phyloP scores from a whole-genome alignment of 2,329 filamentous ascomycete species.

The Pestalotiopsis sp. region DNA sequence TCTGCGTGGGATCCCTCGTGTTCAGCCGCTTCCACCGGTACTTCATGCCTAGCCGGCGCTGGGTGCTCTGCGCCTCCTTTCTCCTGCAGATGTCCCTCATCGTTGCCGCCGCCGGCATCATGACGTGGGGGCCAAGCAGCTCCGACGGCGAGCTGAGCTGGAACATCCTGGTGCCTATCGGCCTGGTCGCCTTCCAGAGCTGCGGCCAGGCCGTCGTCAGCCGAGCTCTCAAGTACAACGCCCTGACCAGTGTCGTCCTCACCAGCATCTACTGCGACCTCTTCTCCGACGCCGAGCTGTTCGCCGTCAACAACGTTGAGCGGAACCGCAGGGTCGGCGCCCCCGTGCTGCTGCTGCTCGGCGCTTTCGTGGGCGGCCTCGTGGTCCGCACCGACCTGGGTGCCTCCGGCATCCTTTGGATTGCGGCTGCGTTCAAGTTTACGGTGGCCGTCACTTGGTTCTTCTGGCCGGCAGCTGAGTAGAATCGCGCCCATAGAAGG shows the following conservation, averaged over 20 bases:
- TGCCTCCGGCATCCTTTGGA: constrained; percentile 59
- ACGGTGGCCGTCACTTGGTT: constrained; percentile 60
- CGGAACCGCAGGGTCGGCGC: constrained; percentile 53
- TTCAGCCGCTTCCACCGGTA: constrained; percentile 70
- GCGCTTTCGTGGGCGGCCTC: constrained; percentile 51
- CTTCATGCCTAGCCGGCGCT: constrained; percentile 63
- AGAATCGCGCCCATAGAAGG: not conserved
- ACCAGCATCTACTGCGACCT: constrained; percentile 83
- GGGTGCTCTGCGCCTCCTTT: constrained; percentile 66
- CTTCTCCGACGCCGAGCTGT: constrained; percentile 63
- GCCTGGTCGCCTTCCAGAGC: constrained; percentile 73
- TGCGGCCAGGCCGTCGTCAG: constrained; percentile 79
- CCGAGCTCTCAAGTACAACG: constrained; percentile 67
- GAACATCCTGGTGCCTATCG: constrained; percentile 67
- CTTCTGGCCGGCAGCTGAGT: constrained; percentile 55
- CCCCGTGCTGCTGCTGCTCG: constrained; percentile 48
- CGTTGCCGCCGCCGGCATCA: constrained; percentile 52
- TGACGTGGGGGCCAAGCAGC: constrained; percentile 48
- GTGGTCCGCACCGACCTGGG: constrained; percentile 50
- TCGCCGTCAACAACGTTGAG: constrained; percentile 46
- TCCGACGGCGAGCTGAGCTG: constrained; percentile 46
- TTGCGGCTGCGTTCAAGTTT: constrained; percentile 58
- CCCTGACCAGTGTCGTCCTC: constrained; percentile 76
- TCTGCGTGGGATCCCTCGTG: constrained; percentile 72
- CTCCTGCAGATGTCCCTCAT: constrained; percentile 52